Conservation (phyloP, 2,329 filamentous ascomycete genomes). For the Penicillium freii region DNA sequence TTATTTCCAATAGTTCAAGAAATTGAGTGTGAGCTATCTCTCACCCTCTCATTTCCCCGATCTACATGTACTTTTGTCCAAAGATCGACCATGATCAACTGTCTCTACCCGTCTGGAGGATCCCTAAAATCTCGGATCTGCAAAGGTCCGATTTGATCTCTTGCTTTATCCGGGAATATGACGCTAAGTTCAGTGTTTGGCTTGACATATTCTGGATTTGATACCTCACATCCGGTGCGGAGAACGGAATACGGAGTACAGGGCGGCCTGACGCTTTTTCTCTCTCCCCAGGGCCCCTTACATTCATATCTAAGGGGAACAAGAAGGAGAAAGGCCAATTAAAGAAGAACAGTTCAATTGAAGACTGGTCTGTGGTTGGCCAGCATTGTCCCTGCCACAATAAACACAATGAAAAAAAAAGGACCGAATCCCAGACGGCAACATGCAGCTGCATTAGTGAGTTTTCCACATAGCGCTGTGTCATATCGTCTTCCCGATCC, state of each 20-base stretch:
- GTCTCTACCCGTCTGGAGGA: slow-evolving; percentile 16
- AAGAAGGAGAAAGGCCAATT: neutral
- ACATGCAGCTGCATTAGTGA: neutral
- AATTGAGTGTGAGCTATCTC: slow-evolving; percentile 1
- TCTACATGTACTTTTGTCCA: neutral
- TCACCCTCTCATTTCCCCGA: slow-evolving; percentile 4
- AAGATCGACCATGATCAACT: slow-evolving; percentile 5
- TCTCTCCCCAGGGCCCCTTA: neutral
- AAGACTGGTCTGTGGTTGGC: neutral
- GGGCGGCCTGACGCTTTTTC: neutral
- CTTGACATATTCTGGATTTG: neutral
- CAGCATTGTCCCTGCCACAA: slow-evolving; percentile 2
- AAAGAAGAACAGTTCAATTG: neutral
- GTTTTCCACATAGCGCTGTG: neutral
- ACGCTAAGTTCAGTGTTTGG: neutral
- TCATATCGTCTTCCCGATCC: slow-evolving; percentile 1
- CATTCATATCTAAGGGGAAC: neutral
- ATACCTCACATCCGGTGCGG: slow-evolving; percentile 22
- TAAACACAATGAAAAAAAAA: neutral
- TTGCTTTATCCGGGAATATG: neutral
- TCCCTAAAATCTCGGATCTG: slow-evolving; percentile 6
- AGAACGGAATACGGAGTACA: neutral
- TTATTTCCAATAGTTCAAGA: slow-evolving; percentile 4
- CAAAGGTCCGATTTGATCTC: neutral
- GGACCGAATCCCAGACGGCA: neutral